phyloP scores from a whole-genome alignment of 2,329 filamentous ascomycete species.

The Tolypocladium sp. region DNA sequence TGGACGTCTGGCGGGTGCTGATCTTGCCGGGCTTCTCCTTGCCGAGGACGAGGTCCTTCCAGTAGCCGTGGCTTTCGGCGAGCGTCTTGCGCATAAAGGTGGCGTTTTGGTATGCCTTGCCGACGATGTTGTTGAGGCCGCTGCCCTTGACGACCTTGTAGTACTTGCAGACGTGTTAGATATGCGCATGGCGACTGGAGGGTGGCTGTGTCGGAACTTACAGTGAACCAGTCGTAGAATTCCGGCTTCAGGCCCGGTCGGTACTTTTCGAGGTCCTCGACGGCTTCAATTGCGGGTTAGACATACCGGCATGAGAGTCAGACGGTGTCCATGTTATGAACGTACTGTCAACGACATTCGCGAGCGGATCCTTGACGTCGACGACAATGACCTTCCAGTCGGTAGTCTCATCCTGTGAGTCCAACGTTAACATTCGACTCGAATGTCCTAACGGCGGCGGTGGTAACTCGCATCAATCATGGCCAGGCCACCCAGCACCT shows the following conservation, averaged over 20 bases:
- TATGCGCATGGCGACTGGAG: no score
- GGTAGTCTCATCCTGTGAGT: conserved; percentile 14
- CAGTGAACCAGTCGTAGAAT: conserved; percentile 29
- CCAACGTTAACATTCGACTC: no score
- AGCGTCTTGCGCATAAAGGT: conserved; percentile 20
- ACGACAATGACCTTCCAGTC: conserved; percentile 32
- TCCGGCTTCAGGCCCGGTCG: conserved; percentile 23
- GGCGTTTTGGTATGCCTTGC: conserved; percentile 24
- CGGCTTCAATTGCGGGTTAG: neutral
- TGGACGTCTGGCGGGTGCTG: conserved; percentile 30
- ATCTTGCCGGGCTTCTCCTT: conserved; percentile 25
- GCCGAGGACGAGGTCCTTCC: conserved; percentile 28
- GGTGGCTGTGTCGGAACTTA: conserved; percentile 8
- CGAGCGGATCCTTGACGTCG: conserved; percentile 28
- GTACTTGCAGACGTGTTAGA: conserved; percentile 17
- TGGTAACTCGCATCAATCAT: conserved; percentile 22
- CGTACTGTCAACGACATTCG: conserved; percentile 21
- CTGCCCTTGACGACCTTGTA: conserved; percentile 30
- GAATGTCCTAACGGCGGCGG: no score
- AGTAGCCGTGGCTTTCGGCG: conserved; percentile 26
- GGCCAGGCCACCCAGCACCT: conserved; percentile 29
- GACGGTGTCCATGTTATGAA: no score
- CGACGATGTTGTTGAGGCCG: conserved; percentile 24
- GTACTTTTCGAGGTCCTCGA: conserved; percentile 27
- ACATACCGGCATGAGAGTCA: no score